A percentile compares a stretch with the other conserved stretches of the same genome.
Evolutionary conservation across 352 stramenopile genomes (phyloP).

Genomic region (Globisporangium alternatum): DNA sequence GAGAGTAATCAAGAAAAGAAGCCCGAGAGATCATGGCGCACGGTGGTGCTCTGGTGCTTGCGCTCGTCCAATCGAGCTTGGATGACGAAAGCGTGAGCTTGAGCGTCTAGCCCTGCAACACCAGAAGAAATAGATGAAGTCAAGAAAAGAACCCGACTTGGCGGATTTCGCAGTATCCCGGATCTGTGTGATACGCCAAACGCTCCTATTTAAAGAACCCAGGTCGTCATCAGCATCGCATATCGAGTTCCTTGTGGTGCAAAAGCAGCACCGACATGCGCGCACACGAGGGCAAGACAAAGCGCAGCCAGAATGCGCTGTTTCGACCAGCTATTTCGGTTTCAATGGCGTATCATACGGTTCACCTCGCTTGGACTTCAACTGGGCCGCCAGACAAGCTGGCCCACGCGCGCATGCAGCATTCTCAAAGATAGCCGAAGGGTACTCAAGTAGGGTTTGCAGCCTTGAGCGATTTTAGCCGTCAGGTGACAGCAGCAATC

Average conservation of each 20-base stretch:
- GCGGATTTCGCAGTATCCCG: background rate
- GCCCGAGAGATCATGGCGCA: background rate
- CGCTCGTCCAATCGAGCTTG: background rate
- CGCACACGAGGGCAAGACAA: background rate
- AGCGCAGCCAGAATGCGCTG: background rate
- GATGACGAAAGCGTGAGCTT: background rate
- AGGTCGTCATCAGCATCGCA: background rate
- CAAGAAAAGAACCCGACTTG: background rate
- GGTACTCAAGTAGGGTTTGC: too few species aligned
- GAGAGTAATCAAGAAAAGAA: background rate
- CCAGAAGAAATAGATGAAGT: background rate
- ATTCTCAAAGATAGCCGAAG: background rate
- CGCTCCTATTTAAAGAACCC: conserved; percentile 6
- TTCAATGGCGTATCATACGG: background rate
- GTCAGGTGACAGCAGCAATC: too few species aligned
- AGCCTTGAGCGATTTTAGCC: too few species aligned
- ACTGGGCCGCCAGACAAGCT: background rate
- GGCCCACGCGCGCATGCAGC: background rate
- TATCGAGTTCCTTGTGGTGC: background rate
- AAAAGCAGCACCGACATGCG: background rate
- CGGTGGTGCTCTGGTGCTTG: background rate
- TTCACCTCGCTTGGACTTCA: background rate
- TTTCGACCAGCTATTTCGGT: background rate
- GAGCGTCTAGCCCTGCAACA: background rate
- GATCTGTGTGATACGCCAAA: background rate